A percentile compares a stretch with the other conserved stretches of the same genome.
phyloP scores from a whole-genome alignment of 2,329 filamentous ascomycete species.

The Phialocephala subalpina region DNA sequence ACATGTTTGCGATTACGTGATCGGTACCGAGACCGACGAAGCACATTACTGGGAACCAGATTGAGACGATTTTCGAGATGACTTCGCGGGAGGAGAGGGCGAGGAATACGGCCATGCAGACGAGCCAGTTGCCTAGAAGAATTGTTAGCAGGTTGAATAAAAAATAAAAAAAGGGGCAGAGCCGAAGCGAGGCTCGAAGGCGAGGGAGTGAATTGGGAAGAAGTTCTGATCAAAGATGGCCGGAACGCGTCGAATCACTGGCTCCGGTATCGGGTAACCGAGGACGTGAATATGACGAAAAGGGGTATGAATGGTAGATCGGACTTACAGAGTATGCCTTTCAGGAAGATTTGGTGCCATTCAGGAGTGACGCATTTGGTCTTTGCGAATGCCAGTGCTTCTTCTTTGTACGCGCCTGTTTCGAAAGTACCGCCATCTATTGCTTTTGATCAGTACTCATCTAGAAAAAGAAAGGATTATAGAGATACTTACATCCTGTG shows the following conservation, averaged over 20 bases:
- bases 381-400: slow-evolving; percentile 54
- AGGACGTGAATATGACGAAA: not conserved
- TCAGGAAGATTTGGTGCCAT: slow-evolving; percentile 61
- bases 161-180: not conserved
- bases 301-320: not conserved
- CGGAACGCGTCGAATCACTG: too few species aligned
- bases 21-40: slow-evolving; percentile 62
- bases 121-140: slow-evolving; percentile 58
- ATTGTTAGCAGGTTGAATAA: not conserved
- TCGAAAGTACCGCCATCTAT: slow-evolving; percentile 56
- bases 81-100: slow-evolving; percentile 58
- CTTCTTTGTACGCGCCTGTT: slow-evolving; percentile 51
- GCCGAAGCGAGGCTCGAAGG: not conserved
- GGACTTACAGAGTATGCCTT: slow-evolving; percentile 56
- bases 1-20: slow-evolving; percentile 66
- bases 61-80: slow-evolving; percentile 59
- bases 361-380: slow-evolving; percentile 56
- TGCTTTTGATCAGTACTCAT: not conserved
- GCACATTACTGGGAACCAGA: slow-evolving; percentile 64
- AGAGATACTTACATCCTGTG: slow-evolving; percentile 51
- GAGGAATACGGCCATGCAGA: slow-evolving; percentile 60
- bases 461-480: not conserved
- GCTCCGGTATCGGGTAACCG: too few species aligned
- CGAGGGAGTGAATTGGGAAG: not conserved
- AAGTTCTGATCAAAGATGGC: too few species aligned